These are phyloP conservation scores for Lachancea mirantina DNA, from an alignment of 805 yeast genomes.

Conservation along the genomic window DNA sequence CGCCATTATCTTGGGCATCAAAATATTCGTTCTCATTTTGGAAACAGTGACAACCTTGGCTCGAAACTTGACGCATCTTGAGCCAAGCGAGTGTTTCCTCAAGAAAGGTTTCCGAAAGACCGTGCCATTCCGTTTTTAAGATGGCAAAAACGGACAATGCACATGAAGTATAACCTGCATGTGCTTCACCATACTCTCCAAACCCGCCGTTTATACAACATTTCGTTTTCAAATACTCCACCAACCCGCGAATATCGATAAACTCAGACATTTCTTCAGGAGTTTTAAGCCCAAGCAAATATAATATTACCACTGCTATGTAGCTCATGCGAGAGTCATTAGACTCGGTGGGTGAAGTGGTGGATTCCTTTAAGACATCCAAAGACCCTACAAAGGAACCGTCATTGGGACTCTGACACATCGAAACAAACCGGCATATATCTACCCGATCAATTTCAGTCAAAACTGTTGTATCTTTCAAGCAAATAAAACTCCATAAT, in stretches of 20 bases:
- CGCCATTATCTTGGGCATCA: slow-evolving; percentile 56
- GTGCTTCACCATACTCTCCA: slow-evolving; percentile 59
- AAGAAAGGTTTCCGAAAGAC: slow-evolving; percentile 21
- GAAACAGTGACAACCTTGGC: slow-evolving; percentile 14
- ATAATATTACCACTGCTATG: slow-evolving; percentile 60
- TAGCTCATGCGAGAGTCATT: slow-evolving; percentile 68
- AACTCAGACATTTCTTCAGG: slow-evolving; percentile 25
- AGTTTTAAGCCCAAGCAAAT: slow-evolving; percentile 35
- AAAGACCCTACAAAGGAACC: slow-evolving; percentile 52
- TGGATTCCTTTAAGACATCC: slow-evolving; percentile 21
- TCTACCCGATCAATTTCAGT: slow-evolving; percentile 31
- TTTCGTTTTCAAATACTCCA: slow-evolving; percentile 32
- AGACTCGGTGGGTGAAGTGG: slow-evolving; percentile 44
- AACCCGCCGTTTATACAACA: slow-evolving; percentile 63
- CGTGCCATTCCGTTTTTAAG: slow-evolving; percentile 6
- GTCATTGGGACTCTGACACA: slow-evolving; percentile 50
- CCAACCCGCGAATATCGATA: slow-evolving; percentile 38
- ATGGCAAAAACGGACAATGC: slow-evolving; percentile 50
- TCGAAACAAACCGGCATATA: slow-evolving; percentile 47
- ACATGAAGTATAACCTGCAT: slow-evolving; percentile 84
- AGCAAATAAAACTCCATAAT: slow-evolving; percentile 42
- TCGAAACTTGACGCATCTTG: slow-evolving; percentile 48
- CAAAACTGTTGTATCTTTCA: slow-evolving; percentile 41
- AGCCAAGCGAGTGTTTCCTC: slow-evolving; percentile 49
- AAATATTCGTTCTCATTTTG: slow-evolving; percentile 30